Evolutionary conservation across 306 rosid genomes (phyloP), one percentile per base, ranked within the genome.

Genomic region (Pyrus pyrifolia): DNA sequence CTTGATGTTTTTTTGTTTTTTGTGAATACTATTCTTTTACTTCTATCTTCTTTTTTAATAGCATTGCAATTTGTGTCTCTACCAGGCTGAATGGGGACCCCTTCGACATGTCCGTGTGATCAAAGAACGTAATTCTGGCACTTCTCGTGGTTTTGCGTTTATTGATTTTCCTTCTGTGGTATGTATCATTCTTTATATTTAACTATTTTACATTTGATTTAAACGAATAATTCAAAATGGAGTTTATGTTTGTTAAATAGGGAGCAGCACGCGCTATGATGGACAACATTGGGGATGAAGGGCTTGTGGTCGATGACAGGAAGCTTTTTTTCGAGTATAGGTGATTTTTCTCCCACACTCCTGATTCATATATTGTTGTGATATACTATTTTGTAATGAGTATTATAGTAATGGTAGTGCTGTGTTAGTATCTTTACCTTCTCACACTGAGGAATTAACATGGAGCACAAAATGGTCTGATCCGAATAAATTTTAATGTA

Each of bases 131-230:
- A 92, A 79, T 85, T 92, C 99, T 72, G 97, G 99, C 82, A 76
- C 85, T 67, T 95, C 99, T 12, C 91, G 99, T 22, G 99, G 99
- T 84, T 95, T 95, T 89, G 99, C 99, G 21, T 95, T 95, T 78
- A 92, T 95, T 75, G 99, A 95, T 85, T 95, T 95, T 81, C 97
- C 97, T 73, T 89, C 97, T n/a, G 89, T 95, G 99, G 99, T 95
- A 87, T 30, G 62, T 57, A 51, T 78, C 69, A 53, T 57, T 67
- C 67, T 77, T 64, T 73, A 35, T 55, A 69, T 85, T 44, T 29
- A 58, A 59, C 51, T 78, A 18, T 73, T 68, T 12, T 77, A 4
- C 55, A 57, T 68, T 76, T 23, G 35, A 7, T 81, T 79, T 79
- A 64, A 70, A 71, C 45, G 45, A 81, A 74, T 64, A 57, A 38